Base-by-base conservation (phyloP, 2,329 filamentous ascomycete genomes). In the Teratosphaeria destructans region DNA sequence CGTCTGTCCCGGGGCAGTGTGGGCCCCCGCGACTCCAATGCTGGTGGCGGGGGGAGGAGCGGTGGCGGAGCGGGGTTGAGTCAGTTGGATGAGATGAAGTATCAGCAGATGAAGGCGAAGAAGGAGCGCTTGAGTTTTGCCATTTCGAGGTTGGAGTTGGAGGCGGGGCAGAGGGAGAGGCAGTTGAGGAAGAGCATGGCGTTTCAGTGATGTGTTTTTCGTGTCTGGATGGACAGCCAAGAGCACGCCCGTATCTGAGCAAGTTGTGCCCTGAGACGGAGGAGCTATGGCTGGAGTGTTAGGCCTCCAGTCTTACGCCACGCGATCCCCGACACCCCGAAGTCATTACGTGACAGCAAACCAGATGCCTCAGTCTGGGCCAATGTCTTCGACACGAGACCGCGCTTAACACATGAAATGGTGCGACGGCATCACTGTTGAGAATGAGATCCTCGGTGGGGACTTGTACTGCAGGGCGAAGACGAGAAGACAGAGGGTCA, bases 71-170 rank as follows among this genome's bases (percentile, higher is more conserved):
- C 19, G 57, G 69, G 70, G 58, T 65, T 76, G 63, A 59, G 67
- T 73, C 60, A 76, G 73, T 76, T 82, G 69, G 79, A 83, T 59
- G 78, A 81, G 60, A 63, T 78, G 65, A 83, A 82, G 67, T 77
- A 90, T 62, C 85, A 84, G 67, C 86, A 88, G 63, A 74, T 94
- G 59, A 79, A 84, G 60, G 89, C 91, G 78, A 87, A 90, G 75
- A 93, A 90, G 74, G 90, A 95, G 74, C 84, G 90, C 56, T 76
- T 96, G 66, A 86, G 89, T 71, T 96, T 95, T 77, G 87, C 89
- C 32, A 89, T 96, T 19, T 90, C 94, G 71, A 82, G 91, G 62
- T 74, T 96, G 64, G 89, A 94, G 77, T 71, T 96, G 68, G 90
- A 96, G 76, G 88, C 90, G n/a, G 81, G 85, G 66, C 91, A 96